phyloP scores from a whole-genome alignment of 176 grass and related monocot species.

The Pontederia paniculata region DNA sequence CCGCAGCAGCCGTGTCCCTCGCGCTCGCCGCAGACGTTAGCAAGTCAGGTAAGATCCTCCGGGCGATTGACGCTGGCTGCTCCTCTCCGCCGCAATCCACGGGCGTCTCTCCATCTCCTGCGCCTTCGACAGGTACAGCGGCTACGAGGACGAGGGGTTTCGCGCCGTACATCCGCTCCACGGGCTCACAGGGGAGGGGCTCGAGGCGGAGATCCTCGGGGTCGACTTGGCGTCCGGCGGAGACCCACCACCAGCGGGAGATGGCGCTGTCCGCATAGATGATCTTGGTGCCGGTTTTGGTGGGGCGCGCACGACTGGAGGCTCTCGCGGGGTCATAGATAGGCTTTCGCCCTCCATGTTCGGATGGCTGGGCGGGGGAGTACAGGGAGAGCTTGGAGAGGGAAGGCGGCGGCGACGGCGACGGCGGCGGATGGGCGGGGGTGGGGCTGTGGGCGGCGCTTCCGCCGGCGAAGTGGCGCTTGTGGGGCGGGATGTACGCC shows the following conservation, averaged over 20 bases:
- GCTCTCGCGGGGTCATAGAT: no score
- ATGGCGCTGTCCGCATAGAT: conserved; percentile 3
- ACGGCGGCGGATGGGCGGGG: neutral
- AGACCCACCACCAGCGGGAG: conserved; percentile 32
- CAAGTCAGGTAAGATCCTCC: conserved; percentile 17
- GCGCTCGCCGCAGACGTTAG: neutral
- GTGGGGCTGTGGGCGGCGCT: no score
- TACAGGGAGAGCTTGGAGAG: neutral
- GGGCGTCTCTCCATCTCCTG: neutral
- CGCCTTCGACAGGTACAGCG: no score
- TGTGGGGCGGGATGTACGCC: no score
- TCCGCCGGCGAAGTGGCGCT: no score
- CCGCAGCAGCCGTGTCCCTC: conserved; percentile 14
- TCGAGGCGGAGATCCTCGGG: conserved; percentile 5
- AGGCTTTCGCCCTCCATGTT: no score
- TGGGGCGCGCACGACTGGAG: neutral
- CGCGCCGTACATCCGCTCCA: conserved; percentile 9
- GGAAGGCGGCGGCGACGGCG: neutral
- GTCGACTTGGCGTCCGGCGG: neutral
- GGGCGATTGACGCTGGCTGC: conserved; percentile 11
- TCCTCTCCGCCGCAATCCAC: conserved; percentile 8
- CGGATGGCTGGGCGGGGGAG: neutral
- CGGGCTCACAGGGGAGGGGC: conserved; percentile 4
- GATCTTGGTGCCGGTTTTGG: neutral
- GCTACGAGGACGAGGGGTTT: conserved; percentile 21